These are phyloP conservation scores for Entoloma clypeatum DNA, from an alignment of 1,284 basidiomycete genomes.

Conservation along the genomic window DNA sequence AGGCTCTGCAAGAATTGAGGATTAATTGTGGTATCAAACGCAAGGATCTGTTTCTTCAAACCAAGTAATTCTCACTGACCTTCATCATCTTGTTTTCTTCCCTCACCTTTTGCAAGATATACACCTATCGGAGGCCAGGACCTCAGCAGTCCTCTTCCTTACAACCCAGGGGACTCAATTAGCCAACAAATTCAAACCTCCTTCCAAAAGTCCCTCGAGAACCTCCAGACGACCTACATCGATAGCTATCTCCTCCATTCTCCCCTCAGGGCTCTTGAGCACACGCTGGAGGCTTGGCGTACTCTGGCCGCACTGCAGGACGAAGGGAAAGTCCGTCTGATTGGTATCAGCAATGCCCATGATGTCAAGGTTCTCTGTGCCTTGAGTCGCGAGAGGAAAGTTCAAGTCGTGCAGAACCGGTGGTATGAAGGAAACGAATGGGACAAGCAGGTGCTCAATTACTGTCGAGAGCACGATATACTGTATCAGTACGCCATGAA, in stretches of 20 bases:
- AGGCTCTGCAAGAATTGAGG: constrained; percentile 54
- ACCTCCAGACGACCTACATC: constrained; percentile 66
- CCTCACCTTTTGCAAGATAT: constrained; percentile 43
- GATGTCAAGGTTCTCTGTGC: constrained; percentile 52
- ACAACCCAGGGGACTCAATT: constrained; percentile 53
- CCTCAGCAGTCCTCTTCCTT: constrained; percentile 63
- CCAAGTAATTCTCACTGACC: constrained; percentile 50
- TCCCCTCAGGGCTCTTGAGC: constrained; percentile 53
- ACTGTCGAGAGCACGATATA: constrained; percentile 54
- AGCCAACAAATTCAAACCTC: constrained; percentile 61
- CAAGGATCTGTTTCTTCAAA: constrained; percentile 69
- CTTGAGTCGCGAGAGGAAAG: constrained; percentile 49
- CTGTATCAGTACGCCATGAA: constrained; percentile 62
- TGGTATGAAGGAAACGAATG: constrained; percentile 80
- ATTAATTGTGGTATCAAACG: constrained; percentile 52
- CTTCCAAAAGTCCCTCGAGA: constrained; percentile 59
- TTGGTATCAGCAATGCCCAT: constrained; percentile 79
- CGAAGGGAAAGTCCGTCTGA: constrained; percentile 54
- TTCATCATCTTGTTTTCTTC: neutral
- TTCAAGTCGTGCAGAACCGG: constrained; percentile 75
- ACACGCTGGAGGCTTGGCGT: constrained; percentile 67
- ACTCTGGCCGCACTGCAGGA: constrained; percentile 58
- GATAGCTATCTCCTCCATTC: constrained; percentile 78
- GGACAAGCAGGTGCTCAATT: constrained; percentile 59
- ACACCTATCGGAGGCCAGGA: constrained; percentile 75